Evolutionary conservation across 805 yeast genomes (phyloP).

Genomic region (Suhomyces kilbournensis): DNA sequence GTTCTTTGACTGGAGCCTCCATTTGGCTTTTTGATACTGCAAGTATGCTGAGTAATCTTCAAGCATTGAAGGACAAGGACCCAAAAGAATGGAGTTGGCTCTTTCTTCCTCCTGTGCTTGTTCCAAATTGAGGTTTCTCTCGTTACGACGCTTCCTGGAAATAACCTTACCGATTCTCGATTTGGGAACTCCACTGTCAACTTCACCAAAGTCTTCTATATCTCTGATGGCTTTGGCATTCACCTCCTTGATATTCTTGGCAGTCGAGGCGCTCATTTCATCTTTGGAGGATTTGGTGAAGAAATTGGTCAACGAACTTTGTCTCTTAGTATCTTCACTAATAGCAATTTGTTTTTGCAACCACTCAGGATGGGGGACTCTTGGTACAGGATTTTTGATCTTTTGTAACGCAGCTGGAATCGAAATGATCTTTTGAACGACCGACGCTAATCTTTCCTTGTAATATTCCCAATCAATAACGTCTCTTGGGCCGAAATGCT

Average conservation of each 20-base stretch:
- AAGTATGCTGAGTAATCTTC: constrained; percentile 70
- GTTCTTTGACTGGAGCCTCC: constrained; percentile 76
- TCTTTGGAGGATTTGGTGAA: constrained; percentile 46
- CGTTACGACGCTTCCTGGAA: constrained; percentile 42
- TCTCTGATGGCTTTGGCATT: constrained; percentile 41
- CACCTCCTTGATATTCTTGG: constrained; percentile 70
- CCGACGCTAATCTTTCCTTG: constrained; percentile 85
- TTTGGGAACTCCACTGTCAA: constrained; percentile 21
- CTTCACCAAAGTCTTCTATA: constrained; percentile 68
- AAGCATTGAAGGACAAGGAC: constrained; percentile 61
- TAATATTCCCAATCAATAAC: constrained; percentile 94
- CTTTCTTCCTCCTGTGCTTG: constrained; percentile 47
- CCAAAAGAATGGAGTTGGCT: constrained; percentile 46
- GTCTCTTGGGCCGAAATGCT: constrained; percentile 80
- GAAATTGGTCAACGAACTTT: constrained; percentile 59
- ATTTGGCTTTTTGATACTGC: constrained; percentile 76
- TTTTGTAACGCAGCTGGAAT: constrained; percentile 96
- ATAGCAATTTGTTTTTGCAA: constrained; percentile 58
- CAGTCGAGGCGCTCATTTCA: constrained; percentile 24
- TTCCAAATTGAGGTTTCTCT: constrained; percentile 11
- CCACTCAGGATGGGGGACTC: constrained; percentile 96
- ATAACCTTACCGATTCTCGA: constrained; percentile 46
- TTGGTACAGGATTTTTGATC: constrained; percentile 86
- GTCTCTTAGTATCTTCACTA: constrained; percentile 68
- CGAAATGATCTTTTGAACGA: constrained; percentile 89